phyloP scores from a whole-genome alignment of 495 filamentous ascomycete genomes.

The Barbatosphaeria neglecta region DNA sequence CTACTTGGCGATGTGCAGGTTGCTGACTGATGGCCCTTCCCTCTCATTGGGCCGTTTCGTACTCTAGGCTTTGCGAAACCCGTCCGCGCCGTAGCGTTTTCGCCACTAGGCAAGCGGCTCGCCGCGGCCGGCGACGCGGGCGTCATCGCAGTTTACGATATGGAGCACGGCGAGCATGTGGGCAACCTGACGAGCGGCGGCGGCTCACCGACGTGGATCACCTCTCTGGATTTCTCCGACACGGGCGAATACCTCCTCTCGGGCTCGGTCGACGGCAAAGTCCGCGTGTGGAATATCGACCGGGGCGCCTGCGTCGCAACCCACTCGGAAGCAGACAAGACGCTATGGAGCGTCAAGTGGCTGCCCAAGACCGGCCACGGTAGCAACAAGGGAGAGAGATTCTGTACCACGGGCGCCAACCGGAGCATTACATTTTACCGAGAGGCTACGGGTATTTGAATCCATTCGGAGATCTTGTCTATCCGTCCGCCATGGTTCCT shows the following conservation, averaged over 20 bases:
- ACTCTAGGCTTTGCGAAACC: constrained; percentile 70
- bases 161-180: constrained; percentile 82
- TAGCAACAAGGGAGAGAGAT: constrained; percentile 57
- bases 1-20: not conserved
- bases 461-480: not conserved
- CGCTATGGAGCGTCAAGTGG: constrained; percentile 82
- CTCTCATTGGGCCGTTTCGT: not conserved
- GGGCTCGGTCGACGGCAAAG: constrained; percentile 82
- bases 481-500: not conserved
- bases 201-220: constrained; percentile 66
- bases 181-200: constrained; percentile 56
- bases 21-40: not conserved
- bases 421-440: constrained; percentile 77
- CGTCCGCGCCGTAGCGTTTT: constrained; percentile 74
- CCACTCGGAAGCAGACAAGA: constrained; percentile 78
- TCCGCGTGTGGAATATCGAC: constrained; percentile 88
- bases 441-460: constrained; percentile 67
- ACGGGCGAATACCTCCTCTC: constrained; percentile 90
- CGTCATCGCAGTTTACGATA: constrained; percentile 84
- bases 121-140: constrained; percentile 88
- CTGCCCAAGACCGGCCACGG: constrained; percentile 53
- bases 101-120: constrained; percentile 68
- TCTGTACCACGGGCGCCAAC: constrained; percentile 75
- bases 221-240: constrained; percentile 80
- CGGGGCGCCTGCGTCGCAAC: constrained; percentile 78